A percentile compares a stretch with the other conserved stretches of the same genome.
Conservation (phyloP, 2,329 filamentous ascomycete genomes). For the Aspergillus hortae region DNA sequence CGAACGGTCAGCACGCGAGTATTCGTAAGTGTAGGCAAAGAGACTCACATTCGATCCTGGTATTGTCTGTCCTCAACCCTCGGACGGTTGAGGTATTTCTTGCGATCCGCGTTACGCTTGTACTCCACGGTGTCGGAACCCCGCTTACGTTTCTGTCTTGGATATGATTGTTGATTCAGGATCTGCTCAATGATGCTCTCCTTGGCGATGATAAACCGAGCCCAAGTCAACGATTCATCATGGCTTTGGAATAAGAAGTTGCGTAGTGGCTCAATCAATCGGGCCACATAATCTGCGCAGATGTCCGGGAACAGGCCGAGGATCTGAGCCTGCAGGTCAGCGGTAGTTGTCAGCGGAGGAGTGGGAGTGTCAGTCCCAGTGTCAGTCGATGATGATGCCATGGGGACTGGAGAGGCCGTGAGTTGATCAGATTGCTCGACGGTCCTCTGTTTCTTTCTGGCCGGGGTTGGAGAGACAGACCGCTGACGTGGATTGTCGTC, state of each 20-base stretch:
- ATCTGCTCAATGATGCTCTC: slow-evolving; percentile 42
- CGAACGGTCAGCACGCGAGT: neutral
- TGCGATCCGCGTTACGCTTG: slow-evolving; percentile 18
- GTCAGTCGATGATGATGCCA: neutral
- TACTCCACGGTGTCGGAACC: slow-evolving; percentile 27
- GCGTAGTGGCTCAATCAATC: slow-evolving; percentile 28
- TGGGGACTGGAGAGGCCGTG: neutral
- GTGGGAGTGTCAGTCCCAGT: neutral
- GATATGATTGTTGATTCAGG: slow-evolving; percentile 40
- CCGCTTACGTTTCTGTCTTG: slow-evolving; percentile 37
- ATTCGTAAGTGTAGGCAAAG: neutral
- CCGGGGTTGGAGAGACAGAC: too few relatives aligned
- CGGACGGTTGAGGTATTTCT: slow-evolving; percentile 24
- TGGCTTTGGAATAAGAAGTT: slow-evolving; percentile 5
- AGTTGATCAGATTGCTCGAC: too few relatives aligned
- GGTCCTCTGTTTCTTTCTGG: too few relatives aligned
- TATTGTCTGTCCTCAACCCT: slow-evolving; percentile 18
- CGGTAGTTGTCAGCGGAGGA: neutral
- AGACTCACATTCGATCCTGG: slow-evolving; percentile 21
- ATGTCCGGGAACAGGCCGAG: slow-evolving; percentile 48
- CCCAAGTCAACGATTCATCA: neutral
- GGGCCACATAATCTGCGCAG: slow-evolving; percentile 38
- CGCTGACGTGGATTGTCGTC: too few relatives aligned
- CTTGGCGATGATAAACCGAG: slow-evolving; percentile 8
- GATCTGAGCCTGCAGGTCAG: slow-evolving; percentile 32